These are phyloP conservation scores for Phytophthora sp. DNA, from an alignment of 352 stramenopile genomes.

Conservation along the genomic window DNA sequence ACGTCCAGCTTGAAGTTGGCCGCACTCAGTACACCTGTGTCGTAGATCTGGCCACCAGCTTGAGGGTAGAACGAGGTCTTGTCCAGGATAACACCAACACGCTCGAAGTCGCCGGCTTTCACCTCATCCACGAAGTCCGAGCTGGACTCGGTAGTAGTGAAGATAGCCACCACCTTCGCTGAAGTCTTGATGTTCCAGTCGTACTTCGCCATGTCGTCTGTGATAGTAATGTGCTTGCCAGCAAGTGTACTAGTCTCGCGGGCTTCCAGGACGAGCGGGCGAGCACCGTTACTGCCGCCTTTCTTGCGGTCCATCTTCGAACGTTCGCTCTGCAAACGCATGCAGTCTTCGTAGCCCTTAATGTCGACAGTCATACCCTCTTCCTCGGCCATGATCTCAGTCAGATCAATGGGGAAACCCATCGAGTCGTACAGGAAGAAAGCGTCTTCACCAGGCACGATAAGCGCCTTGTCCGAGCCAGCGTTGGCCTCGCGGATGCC, in stretches of 20 bases:
- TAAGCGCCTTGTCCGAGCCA: conserved; percentile 55
- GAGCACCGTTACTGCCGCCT: conserved; percentile 67
- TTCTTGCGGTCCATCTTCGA: conserved; percentile 92
- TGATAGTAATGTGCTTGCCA: conserved; percentile 82
- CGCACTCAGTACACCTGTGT: conserved; percentile 86
- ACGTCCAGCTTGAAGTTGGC: conserved; percentile 71
- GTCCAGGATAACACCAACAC: conserved; percentile 97
- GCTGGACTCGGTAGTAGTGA: conserved; percentile 91
- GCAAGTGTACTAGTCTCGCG: conserved; percentile 93
- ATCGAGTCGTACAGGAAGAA: conserved; percentile 99
- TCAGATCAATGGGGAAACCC: conserved; percentile 99
- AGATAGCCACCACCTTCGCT: conserved; percentile 93
- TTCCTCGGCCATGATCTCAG: conserved; percentile 97
- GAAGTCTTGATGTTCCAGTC: conserved; percentile 85
- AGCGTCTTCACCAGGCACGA: conserved; percentile 94
- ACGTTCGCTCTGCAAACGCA: conserved; percentile 90
- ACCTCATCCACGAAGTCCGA: conserved; percentile 84
- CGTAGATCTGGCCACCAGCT: conserved; percentile 96
- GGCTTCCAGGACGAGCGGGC: conserved; percentile 93
- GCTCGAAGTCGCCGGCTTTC: conserved; percentile 79
- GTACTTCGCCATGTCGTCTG: conserved; percentile 96
- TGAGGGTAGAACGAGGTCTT: conserved; percentile 98
- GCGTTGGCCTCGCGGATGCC: conserved; percentile 66
- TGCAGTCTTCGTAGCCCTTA: conserved; percentile 94
- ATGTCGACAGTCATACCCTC: conserved; percentile 94